phyloP scores from a whole-genome alignment of 1,284 basidiomycete species.

The Papiliotrema terrestris region DNA sequence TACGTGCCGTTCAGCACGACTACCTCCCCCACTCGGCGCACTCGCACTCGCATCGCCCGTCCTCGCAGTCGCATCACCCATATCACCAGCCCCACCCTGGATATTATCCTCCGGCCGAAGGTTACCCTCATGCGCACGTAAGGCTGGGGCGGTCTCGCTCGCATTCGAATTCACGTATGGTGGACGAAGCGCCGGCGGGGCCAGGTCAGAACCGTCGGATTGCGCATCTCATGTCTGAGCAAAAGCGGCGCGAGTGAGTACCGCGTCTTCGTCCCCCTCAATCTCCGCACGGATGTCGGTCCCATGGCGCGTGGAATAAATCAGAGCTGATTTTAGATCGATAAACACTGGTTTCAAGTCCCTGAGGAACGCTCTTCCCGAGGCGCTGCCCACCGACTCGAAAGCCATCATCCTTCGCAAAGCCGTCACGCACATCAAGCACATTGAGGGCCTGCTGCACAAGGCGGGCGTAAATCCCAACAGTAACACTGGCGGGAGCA shows the following conservation, averaged over 20 bases:
- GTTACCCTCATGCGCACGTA: neutral
- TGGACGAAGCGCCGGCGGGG: neutral
- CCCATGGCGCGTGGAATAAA: too few species aligned
- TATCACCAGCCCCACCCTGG: neutral
- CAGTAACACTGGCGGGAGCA: neutral
- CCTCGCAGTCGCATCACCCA: neutral
- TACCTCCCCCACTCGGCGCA: neutral
- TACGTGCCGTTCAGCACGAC: neutral
- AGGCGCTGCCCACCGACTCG: slow-evolving; percentile 36
- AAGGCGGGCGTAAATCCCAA: slow-evolving; percentile 22
- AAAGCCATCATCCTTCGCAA: slow-evolving; percentile 46
- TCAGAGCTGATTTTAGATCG: slow-evolving; percentile 25
- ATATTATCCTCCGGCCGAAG: neutral
- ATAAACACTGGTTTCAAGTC: slow-evolving; percentile 44
- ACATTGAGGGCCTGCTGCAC: slow-evolving; percentile 33
- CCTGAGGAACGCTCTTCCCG: slow-evolving; percentile 33
- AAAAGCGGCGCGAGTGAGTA: slow-evolving; percentile 46
- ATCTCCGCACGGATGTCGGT: too few species aligned
- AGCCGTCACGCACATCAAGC: slow-evolving; percentile 38
- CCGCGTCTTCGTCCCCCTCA: neutral
- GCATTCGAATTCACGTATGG: neutral
- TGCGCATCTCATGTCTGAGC: slow-evolving; percentile 45
- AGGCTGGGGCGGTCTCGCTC: neutral
- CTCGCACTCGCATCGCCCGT: too few species aligned
- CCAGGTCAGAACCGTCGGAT: slow-evolving; percentile 36